Evolutionary conservation across 305 asterid genomes (phyloP).

Genomic region (Salvia sclarea): DNA sequence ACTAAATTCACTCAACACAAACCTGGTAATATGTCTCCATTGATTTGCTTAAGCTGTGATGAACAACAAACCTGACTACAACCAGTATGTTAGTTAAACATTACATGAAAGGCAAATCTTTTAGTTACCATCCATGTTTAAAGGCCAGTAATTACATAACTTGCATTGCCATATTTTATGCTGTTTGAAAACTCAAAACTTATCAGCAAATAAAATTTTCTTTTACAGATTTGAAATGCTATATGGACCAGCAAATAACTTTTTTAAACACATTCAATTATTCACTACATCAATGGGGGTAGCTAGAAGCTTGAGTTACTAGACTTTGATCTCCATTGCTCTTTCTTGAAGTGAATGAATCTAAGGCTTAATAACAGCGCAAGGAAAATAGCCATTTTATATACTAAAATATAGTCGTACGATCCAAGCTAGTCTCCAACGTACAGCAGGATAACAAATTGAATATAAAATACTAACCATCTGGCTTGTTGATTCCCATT

Average conservation of each 20-base stretch:
- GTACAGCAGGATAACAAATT: constrained; percentile 19
- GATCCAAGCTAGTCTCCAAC: constrained; percentile 17
- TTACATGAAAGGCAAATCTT: constrained; percentile 20
- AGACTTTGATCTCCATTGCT: constrained; percentile 3
- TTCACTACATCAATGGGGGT: not conserved
- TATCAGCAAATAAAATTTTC: not conserved
- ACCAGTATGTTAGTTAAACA: constrained; percentile 37
- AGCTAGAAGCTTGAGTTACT: constrained; percentile 27
- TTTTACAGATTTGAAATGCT: constrained; percentile 17
- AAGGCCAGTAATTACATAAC: constrained; percentile 16
- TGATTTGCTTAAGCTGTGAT: constrained; percentile 98
- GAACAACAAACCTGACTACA: constrained; percentile 96
- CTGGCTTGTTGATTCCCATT: constrained; percentile 99
- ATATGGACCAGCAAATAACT: not conserved
- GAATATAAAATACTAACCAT: constrained; percentile 58
- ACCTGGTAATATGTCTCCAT: constrained; percentile 99
- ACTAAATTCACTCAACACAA: constrained; percentile 29
- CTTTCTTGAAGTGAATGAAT: constrained; percentile 14
- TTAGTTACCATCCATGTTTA: constrained; percentile 5
- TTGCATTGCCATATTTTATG: constrained; percentile 19
- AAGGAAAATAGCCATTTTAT: constrained; percentile 11
- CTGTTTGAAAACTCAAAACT: constrained; percentile 19
- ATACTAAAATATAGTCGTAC: not conserved
- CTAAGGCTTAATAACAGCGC: constrained; percentile 8
- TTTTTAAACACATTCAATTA: constrained; percentile 6